These are phyloP conservation scores for Brassica rapa DNA, from an alignment of 345 rosid species.

Conservation along the genomic window DNA sequence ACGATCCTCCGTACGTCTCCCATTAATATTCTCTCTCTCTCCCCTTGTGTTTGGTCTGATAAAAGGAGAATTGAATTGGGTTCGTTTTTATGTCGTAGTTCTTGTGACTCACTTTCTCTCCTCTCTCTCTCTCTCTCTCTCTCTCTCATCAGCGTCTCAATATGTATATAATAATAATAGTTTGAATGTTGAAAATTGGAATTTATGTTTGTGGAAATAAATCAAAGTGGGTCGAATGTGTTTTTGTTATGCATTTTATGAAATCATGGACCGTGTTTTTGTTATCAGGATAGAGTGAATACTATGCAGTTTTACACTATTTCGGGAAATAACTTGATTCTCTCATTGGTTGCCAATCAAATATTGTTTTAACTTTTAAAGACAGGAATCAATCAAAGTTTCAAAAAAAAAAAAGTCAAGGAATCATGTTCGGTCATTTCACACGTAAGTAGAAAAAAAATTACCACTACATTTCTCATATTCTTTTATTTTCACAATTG, in stretches of 20 bases:
- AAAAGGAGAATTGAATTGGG: slow-evolving; percentile 20
- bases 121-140: not conserved
- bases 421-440: not conserved
- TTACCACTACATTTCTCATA: not conserved
- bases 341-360: not conserved
- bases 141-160: not conserved
- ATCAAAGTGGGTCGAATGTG: slow-evolving; percentile 26
- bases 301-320: not conserved
- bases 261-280: slow-evolving; percentile 38
- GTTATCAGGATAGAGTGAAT: slow-evolving; percentile 3
- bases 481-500: not conserved
- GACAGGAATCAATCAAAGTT: too few species aligned
- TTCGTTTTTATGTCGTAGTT: slow-evolving; percentile 33
- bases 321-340: not conserved
- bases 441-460: not conserved
- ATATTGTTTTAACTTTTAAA: not conserved
- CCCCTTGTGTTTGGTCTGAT: slow-evolving; percentile 10
- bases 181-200: not conserved
- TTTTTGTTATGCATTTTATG: not conserved
- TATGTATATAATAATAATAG: not conserved
- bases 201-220: slow-evolving; percentile 15
- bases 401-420: not conserved
- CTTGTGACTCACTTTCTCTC: slow-evolving; percentile 26
- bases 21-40: not conserved
- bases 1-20: slow-evolving; percentile 52